Conservation (phyloP, 1,139 yeast genomes). For the Blastobotrys petasosporus region DNA sequence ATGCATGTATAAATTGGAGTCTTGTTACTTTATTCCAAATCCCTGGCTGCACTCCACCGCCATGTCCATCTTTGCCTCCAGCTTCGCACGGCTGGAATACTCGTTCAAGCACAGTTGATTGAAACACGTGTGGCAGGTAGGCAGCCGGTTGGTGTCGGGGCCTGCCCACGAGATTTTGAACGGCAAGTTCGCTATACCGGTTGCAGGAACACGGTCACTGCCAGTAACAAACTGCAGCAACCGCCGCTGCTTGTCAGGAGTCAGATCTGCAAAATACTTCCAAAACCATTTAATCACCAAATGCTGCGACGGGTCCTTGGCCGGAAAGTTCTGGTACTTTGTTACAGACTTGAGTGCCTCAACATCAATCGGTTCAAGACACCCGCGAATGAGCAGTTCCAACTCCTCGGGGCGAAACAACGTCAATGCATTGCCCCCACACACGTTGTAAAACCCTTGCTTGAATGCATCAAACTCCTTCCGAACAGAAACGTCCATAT, state of each 20-base stretch:
- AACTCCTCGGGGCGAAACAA: slow-evolving; percentile 78
- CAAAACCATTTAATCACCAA: slow-evolving; percentile 71
- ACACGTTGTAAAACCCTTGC: slow-evolving; percentile 67
- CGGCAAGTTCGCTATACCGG: slow-evolving; percentile 65
- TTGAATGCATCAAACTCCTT: slow-evolving; percentile 53
- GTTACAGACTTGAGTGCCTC: slow-evolving; percentile 65
- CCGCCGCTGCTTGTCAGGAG: slow-evolving; percentile 48
- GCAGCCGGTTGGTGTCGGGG: slow-evolving; percentile 50
- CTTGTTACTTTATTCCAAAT: slow-evolving; percentile 59
- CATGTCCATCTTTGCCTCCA: slow-evolving; percentile 49
- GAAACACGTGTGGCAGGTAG: slow-evolving; percentile 90
- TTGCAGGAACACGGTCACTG: slow-evolving; percentile 86
- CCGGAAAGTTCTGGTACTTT: slow-evolving; percentile 57
- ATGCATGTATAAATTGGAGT: not conserved
- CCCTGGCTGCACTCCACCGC: slow-evolving; percentile 82
- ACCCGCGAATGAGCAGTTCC: slow-evolving; percentile 73
- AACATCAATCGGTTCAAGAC: slow-evolving; percentile 61
- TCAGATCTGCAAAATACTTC: slow-evolving; percentile 54
- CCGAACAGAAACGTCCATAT: slow-evolving; percentile 50
- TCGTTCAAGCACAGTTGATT: slow-evolving; percentile 77
- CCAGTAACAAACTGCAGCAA: slow-evolving; percentile 80
- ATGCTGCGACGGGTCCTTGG: slow-evolving; percentile 27
- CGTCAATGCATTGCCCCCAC: slow-evolving; percentile 74
- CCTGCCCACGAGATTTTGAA: slow-evolving; percentile 60
- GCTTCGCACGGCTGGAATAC: slow-evolving; percentile 48